Evolutionary conservation across 1,284 basidiomycete genomes (phyloP).

Genomic region (Heterobasidion parviporum): DNA sequence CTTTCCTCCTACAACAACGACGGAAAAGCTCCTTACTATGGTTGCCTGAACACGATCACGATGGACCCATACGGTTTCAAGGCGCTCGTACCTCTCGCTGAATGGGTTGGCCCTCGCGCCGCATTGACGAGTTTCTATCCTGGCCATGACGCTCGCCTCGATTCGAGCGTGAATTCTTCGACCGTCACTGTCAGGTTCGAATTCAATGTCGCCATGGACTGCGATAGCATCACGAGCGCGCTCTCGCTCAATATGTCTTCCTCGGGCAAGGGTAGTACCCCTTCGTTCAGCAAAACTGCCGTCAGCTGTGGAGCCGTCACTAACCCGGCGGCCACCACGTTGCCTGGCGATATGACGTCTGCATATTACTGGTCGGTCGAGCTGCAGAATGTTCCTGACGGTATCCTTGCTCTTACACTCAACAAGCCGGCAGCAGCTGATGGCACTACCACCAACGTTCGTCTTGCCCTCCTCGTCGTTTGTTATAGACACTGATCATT

Average conservation of each 20-base stretch:
- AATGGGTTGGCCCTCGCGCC: conserved; percentile 68
- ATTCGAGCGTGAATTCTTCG: conserved; percentile 47
- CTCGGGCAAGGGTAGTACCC: conserved; percentile 52
- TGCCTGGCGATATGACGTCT: conserved; percentile 51
- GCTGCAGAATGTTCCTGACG: conserved; percentile 67
- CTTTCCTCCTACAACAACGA: conserved; percentile 50
- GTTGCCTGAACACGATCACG: conserved; percentile 60
- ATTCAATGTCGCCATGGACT: conserved; percentile 74
- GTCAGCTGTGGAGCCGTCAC: conserved; percentile 39
- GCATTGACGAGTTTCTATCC: conserved; percentile 73
- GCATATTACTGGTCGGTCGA: conserved; percentile 69
- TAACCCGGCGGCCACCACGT: conserved; percentile 34
- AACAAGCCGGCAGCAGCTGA: conserved; percentile 41
- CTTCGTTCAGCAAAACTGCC: conserved; percentile 36
- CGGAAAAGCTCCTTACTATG: conserved; percentile 52
- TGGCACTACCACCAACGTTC: conserved; percentile 47
- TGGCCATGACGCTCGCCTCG: conserved; percentile 76
- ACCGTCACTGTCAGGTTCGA: conserved; percentile 65
- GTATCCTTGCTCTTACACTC: conserved; percentile 68
- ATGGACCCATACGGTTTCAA: conserved; percentile 78
- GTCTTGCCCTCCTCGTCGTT: conserved; percentile 14
- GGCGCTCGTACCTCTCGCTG: conserved; percentile 57
- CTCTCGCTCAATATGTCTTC: conserved; percentile 62
- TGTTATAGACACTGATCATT: conserved; percentile 9
- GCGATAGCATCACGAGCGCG: conserved; percentile 52